Evolutionary conservation across 108 stramenopile species (phyloP), one percentile per base, ranked within the genome.

Genomic region (Stephanodiscus triporus): DNA sequence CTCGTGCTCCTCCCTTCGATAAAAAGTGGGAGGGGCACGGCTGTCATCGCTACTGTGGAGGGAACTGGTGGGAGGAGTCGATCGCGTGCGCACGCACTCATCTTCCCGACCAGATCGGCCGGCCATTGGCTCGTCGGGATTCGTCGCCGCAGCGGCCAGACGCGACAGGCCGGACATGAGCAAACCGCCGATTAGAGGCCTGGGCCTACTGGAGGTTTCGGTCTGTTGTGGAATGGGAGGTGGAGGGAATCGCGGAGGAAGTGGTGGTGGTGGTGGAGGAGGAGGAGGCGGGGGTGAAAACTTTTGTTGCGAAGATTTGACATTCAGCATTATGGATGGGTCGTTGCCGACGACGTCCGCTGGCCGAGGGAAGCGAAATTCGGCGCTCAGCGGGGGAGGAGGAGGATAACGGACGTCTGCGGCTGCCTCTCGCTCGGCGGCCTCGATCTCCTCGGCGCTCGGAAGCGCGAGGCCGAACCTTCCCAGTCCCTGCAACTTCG

Each of bases 181-280:
- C 26, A 95, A 68, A 2, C 91, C 90, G 36, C 91, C 91, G 64
- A 95, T 78, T 29, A 95, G 85, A 6, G 91, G 90, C 45, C 78
- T 72, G 11, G 91, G 91, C 64, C 89, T 72, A n/a, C 40, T 68
- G 40, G 45, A 16, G 17, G 60, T 38, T 17, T 63, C 61, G 47
- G 37, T 29, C 36, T 74, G 61, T 19, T 26, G 67, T 29, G 63
- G 16, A 3, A 38, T 60, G 2, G 53, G 26, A 54, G 53, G 43
- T 4, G 78, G 65, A 26, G 70, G 66, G 7, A 57, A 71, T 50
- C 40, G 58, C 13, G 64, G 57, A 9, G 53, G 64, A 2, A 34
- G 63, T 34, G 54, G 53, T 0, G 74, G 61, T 5, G 61, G 50
- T 17, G 50, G 57, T 11, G 53, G 64, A 2, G 50, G 63, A 43